Percentiles rank a stretch among this genome's conserved stretches.
These are phyloP conservation scores for Neotropicomus parvogracilis DNA, from an alignment of 1,284 basidiomycete species.

Conservation along the genomic window DNA sequence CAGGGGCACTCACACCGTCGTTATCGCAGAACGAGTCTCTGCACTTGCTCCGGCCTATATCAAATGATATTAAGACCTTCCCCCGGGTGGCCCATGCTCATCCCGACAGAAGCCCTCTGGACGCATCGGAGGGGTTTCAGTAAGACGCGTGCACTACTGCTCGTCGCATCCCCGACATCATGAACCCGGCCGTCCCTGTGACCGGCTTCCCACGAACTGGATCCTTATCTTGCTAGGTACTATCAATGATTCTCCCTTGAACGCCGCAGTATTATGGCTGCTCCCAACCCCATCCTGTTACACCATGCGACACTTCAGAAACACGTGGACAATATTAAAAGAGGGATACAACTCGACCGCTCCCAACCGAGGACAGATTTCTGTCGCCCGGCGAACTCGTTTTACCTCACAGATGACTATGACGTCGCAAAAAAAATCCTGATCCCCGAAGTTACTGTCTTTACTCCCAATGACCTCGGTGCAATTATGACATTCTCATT, in stretches of 20 bases:
- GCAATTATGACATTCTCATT: neutral
- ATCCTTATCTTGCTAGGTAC: neutral
- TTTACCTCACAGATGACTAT: neutral
- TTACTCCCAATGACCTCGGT: neutral
- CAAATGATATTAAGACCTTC: conserved; percentile 14
- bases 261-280: neutral
- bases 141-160: neutral
- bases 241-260: neutral
- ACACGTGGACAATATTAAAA: neutral
- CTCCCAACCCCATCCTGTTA: neutral
- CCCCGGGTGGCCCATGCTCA: neutral
- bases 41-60: conserved; percentile 22
- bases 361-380: neutral
- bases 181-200: conserved; percentile 20
- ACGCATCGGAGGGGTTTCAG: conserved; percentile 2
- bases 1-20: conserved; percentile 18
- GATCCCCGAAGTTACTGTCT: neutral
- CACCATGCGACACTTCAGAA: neutral
- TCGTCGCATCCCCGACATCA: neutral
- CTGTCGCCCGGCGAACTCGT: neutral
- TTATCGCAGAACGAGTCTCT: conserved; percentile 28
- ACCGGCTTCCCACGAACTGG: neutral
- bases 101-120: conserved; percentile 1
- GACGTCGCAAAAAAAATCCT: neutral
- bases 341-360: neutral